Evolutionary conservation across 345 rosid species (phyloP), one percentile per base, ranked within the genome.

Genomic region (Euclidium syriacum): DNA sequence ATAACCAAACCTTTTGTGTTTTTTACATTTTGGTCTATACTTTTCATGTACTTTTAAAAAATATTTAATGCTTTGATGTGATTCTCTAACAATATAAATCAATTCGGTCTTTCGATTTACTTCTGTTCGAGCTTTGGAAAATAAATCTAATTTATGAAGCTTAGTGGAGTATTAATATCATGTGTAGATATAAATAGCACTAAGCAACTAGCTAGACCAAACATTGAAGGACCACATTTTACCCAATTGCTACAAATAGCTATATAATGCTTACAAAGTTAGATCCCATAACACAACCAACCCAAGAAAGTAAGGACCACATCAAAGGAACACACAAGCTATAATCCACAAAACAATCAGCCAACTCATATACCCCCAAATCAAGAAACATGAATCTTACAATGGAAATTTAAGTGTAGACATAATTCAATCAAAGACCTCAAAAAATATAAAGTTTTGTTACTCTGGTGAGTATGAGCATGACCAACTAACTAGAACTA

Each of bases 221-320:
- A 52, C 73, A 7, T 30, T 61, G 35, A 44, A 61, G 68, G 67
- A 52, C 73, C 67, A 60, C 73, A 43, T 32, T 36, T 20, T 5
- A 60, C 62, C 41, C 56, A 69, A 52, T 52, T 68, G 42, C 67
- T 43, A 34, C n/a, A 59, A 42, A 27, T 6, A 42, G 47, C 39
- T 32, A 68, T 6, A 49, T 50, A 50, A 49, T 58, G 65, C 52
- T 58, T 65, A 65, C 57, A 19, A 29, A 36, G 33, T 48, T 27
- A 57, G 57, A 57, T 57, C 47, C 71, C 57, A 10, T 20, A 66
- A 66, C 57, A 49, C 27, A 65, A 46, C 56, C 50, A 19, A 67
- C 25, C 41, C 57, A 57, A 56, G 27, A 55, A 56, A n/a, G 23
- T 27, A 24, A 57, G 62, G 36, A 20, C 32, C 63, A 55, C 63